Evolutionary conservation across 805 yeast species (phyloP).

Genomic region (Candida xiaguanensis): DNA sequence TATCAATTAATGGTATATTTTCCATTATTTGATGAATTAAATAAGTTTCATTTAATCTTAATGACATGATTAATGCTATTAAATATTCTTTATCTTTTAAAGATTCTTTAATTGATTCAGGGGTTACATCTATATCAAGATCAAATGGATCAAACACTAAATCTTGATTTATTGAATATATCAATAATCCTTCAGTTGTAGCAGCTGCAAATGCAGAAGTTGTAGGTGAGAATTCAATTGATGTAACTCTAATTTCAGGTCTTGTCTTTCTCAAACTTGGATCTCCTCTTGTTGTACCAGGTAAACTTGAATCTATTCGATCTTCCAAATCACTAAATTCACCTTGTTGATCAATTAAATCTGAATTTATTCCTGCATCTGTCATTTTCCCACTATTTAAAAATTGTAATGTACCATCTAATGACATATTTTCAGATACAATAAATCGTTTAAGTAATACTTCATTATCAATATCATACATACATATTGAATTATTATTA

Average conservation of each 20-base stretch:
- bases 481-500: slow-evolving; percentile 83
- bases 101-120: slow-evolving; percentile 63
- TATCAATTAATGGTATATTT: slow-evolving; percentile 64
- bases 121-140: slow-evolving; percentile 88
- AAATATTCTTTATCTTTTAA: slow-evolving; percentile 61
- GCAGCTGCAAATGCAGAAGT: slow-evolving; percentile 90
- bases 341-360: slow-evolving; percentile 77
- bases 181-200: slow-evolving; percentile 86
- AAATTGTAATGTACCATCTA: slow-evolving; percentile 80
- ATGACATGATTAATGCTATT: slow-evolving; percentile 85
- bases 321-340: slow-evolving; percentile 85
- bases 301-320: slow-evolving; percentile 67
- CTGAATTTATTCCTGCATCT: slow-evolving; percentile 76
- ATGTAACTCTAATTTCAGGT: slow-evolving; percentile 80
- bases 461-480: slow-evolving; percentile 86
- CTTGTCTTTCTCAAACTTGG: slow-evolving; percentile 69
- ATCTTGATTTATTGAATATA: slow-evolving; percentile 75
- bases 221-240: slow-evolving; percentile 83
- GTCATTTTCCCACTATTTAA: slow-evolving; percentile 81
- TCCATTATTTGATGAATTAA: slow-evolving; percentile 74
- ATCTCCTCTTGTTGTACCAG: slow-evolving; percentile 81
- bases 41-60: slow-evolving; percentile 80
- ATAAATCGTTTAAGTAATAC: slow-evolving; percentile 79
- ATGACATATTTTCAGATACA: slow-evolving; percentile 83
- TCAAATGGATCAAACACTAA: slow-evolving; percentile 91